Evolutionary conservation across 306 rosid genomes (phyloP).

Genomic region (Cicer chorassanicum): DNA sequence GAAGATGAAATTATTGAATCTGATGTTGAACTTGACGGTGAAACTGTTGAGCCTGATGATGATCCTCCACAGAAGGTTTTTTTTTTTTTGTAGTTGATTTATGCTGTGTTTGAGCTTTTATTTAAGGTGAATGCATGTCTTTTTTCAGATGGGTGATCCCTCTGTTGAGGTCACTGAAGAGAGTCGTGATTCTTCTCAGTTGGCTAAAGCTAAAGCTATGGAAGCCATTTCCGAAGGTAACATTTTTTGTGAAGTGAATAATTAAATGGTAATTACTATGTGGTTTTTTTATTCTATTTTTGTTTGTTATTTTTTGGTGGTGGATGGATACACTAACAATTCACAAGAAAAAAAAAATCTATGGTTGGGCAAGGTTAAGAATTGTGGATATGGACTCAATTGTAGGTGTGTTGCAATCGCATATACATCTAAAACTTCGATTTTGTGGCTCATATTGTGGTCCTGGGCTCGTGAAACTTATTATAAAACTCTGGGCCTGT

Average conservation of each 20-base stretch:
- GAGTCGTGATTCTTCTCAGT: slow-evolving; percentile 77
- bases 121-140: not conserved
- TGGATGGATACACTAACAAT: not conserved
- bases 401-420: not conserved
- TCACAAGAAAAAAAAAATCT: not conserved
- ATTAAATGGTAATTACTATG: not conserved
- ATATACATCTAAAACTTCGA: not conserved
- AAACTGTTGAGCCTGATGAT: slow-evolving; percentile 73
- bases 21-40: slow-evolving; percentile 87
- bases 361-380: not conserved
- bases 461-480: too few relatives aligned
- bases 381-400: not conserved
- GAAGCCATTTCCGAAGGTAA: slow-evolving; percentile 86
- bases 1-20: slow-evolving; percentile 89
- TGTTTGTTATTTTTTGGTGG: slow-evolving; percentile 1
- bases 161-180: slow-evolving; percentile 78
- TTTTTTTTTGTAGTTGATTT: not conserved
- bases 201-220: slow-evolving; percentile 68
- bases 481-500: not conserved
- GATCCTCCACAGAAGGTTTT: slow-evolving; percentile 84
- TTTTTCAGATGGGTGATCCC: slow-evolving; percentile 82
- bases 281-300: slow-evolving; percentile 18
- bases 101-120: not conserved
- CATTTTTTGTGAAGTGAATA: not conserved
- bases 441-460: not conserved